Conservation (phyloP, 176 grass and related monocot species). For the Oropetium thomaeum region DNA sequence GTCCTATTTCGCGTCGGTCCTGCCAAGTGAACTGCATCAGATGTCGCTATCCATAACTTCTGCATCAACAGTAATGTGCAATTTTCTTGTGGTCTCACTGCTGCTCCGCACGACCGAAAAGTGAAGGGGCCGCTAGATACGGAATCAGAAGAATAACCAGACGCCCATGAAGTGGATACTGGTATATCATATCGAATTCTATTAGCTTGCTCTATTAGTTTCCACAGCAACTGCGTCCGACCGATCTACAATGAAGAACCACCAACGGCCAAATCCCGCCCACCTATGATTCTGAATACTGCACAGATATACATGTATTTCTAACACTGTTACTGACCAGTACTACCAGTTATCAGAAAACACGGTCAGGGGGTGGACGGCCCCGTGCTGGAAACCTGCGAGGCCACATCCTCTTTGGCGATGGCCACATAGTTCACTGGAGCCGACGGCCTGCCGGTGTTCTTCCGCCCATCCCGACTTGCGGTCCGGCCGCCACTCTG, state of each 20-base stretch:
- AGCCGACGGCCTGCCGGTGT: constrained; percentile 40
- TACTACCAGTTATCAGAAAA: not conserved
- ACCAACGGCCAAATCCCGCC: not conserved
- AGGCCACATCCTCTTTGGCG: constrained; percentile 56
- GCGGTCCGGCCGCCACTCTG: constrained; percentile 47
- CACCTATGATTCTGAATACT: constrained; percentile 28
- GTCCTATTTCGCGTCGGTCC: not conserved
- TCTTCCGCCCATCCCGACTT: constrained; percentile 70
- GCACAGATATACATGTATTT: constrained; percentile 28
- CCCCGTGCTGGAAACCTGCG: constrained; percentile 40
- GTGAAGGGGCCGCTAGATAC: not conserved
- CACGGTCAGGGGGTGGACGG: constrained; percentile 31
- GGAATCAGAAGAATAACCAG: not conserved
- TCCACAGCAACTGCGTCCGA: not conserved
- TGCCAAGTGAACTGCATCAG: not conserved
- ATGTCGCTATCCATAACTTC: not conserved
- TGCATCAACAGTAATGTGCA: not conserved
- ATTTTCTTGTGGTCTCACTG: not conserved
- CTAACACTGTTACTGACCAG: not conserved
- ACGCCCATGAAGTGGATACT: not conserved
- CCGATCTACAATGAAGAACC: not conserved
- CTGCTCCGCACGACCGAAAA: not conserved
- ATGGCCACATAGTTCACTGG: constrained; percentile 77
- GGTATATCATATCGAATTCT: not conserved
- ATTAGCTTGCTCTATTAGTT: not conserved